phyloP scores from a whole-genome alignment of 2,329 filamentous ascomycete genomes.

The Phaeomoniella chlamydospora region DNA sequence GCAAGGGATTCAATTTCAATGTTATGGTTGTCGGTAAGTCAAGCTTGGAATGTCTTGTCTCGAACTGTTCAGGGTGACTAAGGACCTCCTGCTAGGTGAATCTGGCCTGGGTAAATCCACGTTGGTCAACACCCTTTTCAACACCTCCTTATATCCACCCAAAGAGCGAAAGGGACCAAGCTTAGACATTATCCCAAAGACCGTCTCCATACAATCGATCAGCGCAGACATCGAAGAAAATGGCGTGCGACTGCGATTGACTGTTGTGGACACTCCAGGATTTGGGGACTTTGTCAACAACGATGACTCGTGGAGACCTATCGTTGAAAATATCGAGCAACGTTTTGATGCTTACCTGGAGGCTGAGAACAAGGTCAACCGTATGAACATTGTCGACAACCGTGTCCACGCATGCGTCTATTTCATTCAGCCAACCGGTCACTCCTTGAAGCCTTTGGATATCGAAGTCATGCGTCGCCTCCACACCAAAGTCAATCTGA shows the following conservation, averaged over 20 bases:
- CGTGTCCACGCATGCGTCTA: constrained; percentile 97
- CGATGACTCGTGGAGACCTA: constrained; percentile 97
- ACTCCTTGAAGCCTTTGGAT: constrained; percentile 95
- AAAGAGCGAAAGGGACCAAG: constrained; percentile 97
- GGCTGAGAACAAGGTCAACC: constrained; percentile 99
- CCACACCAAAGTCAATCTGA: constrained; percentile 99
- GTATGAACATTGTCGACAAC: constrained; percentile 99
- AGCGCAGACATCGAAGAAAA: constrained; percentile 97
- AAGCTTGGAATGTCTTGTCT: constrained; percentile 2
- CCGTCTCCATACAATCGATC: constrained; percentile 85
- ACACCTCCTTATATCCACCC: constrained; percentile 95
- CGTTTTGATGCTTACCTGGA: constrained; percentile 96
- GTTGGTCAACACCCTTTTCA: constrained; percentile 97
- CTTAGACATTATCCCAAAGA: constrained; percentile 97
- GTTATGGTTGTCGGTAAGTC: constrained; percentile 98
- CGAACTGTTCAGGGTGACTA: too few species aligned
- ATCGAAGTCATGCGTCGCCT: constrained; percentile 99
- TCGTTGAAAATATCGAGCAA: constrained; percentile 99
- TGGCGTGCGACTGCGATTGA: constrained; percentile 86
- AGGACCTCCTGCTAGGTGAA: too few species aligned
- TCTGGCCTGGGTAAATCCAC: constrained; percentile 98
- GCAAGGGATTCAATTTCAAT: constrained; percentile 99
- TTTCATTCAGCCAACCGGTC: constrained; percentile 98
- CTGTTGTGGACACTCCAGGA: constrained; percentile 92
- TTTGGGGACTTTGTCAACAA: constrained; percentile 99